Evolutionary conservation across 148 eudicot species (phyloP).

Genomic region (Chenopodium album): DNA sequence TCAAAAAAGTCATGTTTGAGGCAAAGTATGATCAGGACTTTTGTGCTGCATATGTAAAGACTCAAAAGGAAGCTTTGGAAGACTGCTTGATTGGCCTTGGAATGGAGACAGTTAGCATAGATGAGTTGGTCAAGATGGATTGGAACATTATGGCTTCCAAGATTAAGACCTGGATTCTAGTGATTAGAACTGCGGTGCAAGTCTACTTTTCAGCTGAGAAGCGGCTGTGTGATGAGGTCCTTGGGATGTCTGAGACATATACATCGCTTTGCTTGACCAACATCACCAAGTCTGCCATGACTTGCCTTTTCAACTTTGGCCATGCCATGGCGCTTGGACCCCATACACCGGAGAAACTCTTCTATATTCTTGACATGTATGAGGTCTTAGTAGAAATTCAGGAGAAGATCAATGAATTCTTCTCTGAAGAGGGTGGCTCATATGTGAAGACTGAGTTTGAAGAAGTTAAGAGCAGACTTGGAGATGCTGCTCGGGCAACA

Average conservation of each 20-base stretch:
- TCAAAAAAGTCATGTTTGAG: conserved; percentile 52
- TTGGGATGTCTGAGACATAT: conserved; percentile 38
- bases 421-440: conserved; percentile 39
- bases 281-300: conserved; percentile 48
- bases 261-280: conserved; percentile 48
- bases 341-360: conserved; percentile 62
- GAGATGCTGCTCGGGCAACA: conserved; percentile 48
- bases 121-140: conserved; percentile 56
- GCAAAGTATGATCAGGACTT: conserved; percentile 52
- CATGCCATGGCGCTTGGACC: conserved; percentile 64
- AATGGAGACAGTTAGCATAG: conserved; percentile 54
- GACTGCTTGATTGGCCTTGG: conserved; percentile 48
- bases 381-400: conserved; percentile 48
- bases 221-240: conserved; percentile 50
- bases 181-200: conserved; percentile 45
- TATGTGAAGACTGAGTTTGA: conserved; percentile 49
- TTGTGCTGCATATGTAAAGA: conserved; percentile 35
- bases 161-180: conserved; percentile 61
- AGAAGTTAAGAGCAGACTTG: conserved; percentile 43
- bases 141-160: conserved; percentile 47
- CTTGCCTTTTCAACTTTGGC: conserved; percentile 70
- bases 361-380: conserved; percentile 64
- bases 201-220: conserved; percentile 58
- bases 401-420: conserved; percentile 45
- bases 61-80: conserved; percentile 51